Evolutionary conservation across 2,329 filamentous ascomycete species (phyloP), one percentile per base, ranked within the genome.

Genomic region (Colletotrichum sp.): DNA sequence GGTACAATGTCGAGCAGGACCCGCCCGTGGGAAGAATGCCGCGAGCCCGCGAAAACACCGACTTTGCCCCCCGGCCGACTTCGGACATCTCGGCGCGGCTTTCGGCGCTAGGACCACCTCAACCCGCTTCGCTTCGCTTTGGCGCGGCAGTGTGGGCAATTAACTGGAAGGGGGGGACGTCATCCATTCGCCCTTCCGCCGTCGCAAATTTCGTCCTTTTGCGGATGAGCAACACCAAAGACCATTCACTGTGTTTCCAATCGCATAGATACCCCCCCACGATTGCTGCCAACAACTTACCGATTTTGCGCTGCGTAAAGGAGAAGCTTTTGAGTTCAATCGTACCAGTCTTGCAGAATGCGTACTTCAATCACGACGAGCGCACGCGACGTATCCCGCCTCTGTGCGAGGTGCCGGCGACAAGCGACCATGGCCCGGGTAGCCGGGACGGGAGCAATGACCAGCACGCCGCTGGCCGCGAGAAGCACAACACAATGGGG

Each of bases 361-460:
- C 82, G 81, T 30, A 64, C 76, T 55, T 77, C 78, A 52, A 56
- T 79, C 77, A 70, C 78, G n/a, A 79, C 80, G 64, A 77, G 78
- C 65, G 77, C 79, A 43, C 80, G 79, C 70, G 80, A 82, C 67
- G 66, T 81, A 70, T 79, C 79, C 78, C 83, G 81, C 78, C 77
- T 83, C 78, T 85, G 83, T 82, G 68, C 79, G 76, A 81, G 81
- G 77, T 84, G 83, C 77, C 80, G 79, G 76, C 80, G 79, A 76
- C 80, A 80, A 78, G 78, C 79, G 65, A 80, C 79, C 73, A 78
- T 55, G n/a, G 26, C 71, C 61, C 56, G 55, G 26, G 34, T 67
- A 48, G 43, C 78, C 79, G 69, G 77, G 64, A 66, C 78, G 78
- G 76, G 34, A 18, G 30, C 62, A 32, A 58, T 36, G 8, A 38